Percentiles rank a stretch among this genome's conserved stretches.
These are phyloP conservation scores for Gloeopeniophorella convolvens DNA, from an alignment of 768 basidiomycete species.

Conservation along the genomic window DNA sequence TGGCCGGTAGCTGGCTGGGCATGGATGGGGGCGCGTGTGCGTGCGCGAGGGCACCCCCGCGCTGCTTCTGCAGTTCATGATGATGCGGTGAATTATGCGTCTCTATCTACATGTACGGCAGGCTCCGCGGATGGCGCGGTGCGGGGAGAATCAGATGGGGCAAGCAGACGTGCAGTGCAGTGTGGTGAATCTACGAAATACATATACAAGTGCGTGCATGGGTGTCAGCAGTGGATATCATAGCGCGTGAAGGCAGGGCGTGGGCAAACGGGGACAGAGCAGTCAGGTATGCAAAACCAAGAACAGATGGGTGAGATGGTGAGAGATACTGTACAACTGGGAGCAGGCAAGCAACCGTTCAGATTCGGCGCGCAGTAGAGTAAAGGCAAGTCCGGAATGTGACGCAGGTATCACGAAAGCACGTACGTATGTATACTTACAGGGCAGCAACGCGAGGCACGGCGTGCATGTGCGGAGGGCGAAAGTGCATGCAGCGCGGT, in stretches of 20 bases:
- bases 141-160: too few species aligned
- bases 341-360: constrained; percentile 10
- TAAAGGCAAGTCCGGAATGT: not conserved
- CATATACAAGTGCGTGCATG: not conserved
- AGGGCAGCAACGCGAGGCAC: constrained; percentile 2
- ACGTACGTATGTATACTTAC: constrained; percentile 12
- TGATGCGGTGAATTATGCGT: constrained; percentile 12
- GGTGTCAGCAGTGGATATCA: constrained; percentile 7
- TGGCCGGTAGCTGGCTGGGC: too few species aligned
- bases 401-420: not conserved
- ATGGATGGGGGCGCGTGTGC: too few species aligned
- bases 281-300: constrained; percentile 4
- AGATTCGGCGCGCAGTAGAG: not conserved
- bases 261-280: constrained; percentile 8
- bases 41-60: too few species aligned
- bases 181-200: constrained; percentile 12
- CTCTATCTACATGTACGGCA: constrained; percentile 16
- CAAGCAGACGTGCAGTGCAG: too few species aligned
- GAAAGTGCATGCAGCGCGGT: too few species aligned
- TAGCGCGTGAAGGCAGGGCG: constrained; percentile 1
- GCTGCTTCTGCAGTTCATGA: not conserved
- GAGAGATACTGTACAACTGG: constrained; percentile 5
- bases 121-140: constrained; percentile 3
- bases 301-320: not conserved
- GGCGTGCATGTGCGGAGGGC: too few species aligned